Evolutionary conservation across 345 rosid species (phyloP).

Genomic region (Citrus maxima): DNA sequence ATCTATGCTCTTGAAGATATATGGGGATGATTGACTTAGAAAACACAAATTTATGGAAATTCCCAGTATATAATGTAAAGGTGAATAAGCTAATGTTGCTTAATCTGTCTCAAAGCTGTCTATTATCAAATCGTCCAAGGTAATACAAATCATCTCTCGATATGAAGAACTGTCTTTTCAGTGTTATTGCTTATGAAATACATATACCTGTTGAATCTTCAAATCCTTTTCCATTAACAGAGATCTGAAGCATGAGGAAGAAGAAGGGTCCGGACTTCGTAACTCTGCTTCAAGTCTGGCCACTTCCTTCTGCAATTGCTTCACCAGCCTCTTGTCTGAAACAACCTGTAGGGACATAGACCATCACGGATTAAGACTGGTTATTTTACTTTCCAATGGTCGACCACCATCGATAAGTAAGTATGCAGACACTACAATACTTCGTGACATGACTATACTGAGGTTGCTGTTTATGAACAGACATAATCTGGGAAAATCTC

Average conservation of each 20-base stretch:
- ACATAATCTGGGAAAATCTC: conserved; percentile 15
- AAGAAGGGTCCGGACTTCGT: conserved; percentile 66
- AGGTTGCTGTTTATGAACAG: conserved; percentile 68
- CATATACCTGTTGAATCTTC: conserved; percentile 74
- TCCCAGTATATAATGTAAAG: neutral
- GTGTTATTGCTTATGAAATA: conserved; percentile 2
- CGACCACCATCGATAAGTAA: neutral
- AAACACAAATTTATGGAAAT: neutral
- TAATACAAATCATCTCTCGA: neutral
- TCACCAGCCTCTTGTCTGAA: conserved; percentile 68
- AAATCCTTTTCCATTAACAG: conserved; percentile 61
- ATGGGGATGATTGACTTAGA: neutral
- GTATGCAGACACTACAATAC: neutral
- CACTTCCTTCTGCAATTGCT: conserved; percentile 84
- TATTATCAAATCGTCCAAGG: neutral
- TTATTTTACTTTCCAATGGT: neutral
- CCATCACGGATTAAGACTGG: neutral
- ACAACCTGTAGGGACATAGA: conserved; percentile 51
- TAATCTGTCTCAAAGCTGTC: neutral
- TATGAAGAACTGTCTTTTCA: neutral
- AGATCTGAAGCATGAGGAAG: conserved; percentile 57
- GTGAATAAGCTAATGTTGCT: neutral
- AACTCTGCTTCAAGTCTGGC: conserved; percentile 94
- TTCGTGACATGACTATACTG: conserved; percentile 6
- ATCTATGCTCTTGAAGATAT: neutral